Evolutionary conservation across 2,329 filamentous ascomycete species (phyloP).

Genomic region (Tolypocladium nubicola): DNA sequence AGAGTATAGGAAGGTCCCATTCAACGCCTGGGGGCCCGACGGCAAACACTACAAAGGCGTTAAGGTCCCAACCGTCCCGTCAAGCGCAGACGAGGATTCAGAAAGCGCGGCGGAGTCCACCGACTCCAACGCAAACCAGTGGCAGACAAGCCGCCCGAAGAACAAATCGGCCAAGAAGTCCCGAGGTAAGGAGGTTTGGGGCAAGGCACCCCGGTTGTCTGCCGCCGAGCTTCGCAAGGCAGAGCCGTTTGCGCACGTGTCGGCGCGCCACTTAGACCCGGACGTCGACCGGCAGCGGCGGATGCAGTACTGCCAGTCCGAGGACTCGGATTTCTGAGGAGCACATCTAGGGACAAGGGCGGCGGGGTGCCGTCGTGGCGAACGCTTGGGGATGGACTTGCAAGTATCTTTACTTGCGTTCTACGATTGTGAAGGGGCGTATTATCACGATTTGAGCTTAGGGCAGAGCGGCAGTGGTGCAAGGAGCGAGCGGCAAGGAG

Average conservation of each 20-base stretch:
- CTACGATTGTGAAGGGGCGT: too few relatives aligned
- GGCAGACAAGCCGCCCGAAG: neutral
- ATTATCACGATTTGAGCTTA: neutral
- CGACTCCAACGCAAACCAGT: neutral
- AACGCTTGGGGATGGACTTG: neutral
- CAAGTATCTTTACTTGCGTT: too few relatives aligned
- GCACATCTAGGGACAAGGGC: neutral
- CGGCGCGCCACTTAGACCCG: constrained; percentile 5
- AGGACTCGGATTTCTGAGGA: constrained; percentile 10
- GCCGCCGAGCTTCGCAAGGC: neutral
- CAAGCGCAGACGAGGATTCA: constrained; percentile 6
- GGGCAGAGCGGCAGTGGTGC: neutral
- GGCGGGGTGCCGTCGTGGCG: neutral
- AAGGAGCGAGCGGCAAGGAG: neutral
- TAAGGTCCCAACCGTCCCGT: constrained; percentile 14
- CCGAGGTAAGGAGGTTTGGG: constrained; percentile 12
- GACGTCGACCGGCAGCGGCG: constrained; percentile 8
- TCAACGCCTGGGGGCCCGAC: constrained; percentile 20
- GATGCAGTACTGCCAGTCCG: constrained; percentile 11
- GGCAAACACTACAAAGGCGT: constrained; percentile 11
- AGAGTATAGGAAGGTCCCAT: constrained; percentile 5
- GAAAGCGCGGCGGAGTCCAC: neutral
- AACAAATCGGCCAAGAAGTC: neutral
- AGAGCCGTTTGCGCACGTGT: neutral
- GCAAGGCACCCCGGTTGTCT: constrained; percentile 7